Conservation (phyloP, 495 filamentous ascomycete species). For the Penicilliopsis zonata region DNA sequence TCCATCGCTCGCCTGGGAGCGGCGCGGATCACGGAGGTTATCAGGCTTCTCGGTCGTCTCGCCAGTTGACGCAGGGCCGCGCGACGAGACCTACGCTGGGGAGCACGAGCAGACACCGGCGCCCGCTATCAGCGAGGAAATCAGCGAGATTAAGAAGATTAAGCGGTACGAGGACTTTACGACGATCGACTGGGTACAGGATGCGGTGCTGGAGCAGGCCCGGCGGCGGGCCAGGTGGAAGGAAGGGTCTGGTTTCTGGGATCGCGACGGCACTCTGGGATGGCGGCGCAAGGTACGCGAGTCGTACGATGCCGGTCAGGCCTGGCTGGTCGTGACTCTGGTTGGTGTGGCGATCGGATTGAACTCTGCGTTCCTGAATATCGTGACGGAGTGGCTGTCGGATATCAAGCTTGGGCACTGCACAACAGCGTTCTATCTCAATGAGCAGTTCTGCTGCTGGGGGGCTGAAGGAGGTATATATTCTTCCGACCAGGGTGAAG, state of each 20-base stretch:
- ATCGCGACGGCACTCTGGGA: slow-evolving; percentile 55
- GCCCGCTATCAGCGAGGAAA: slow-evolving; percentile 79
- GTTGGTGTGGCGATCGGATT: slow-evolving; percentile 87
- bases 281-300: slow-evolving; percentile 78
- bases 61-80: slow-evolving; percentile 43
- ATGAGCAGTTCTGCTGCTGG: slow-evolving; percentile 98
- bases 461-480: slow-evolving; percentile 70
- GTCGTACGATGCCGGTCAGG: slow-evolving; percentile 91
- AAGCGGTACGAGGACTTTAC: slow-evolving; percentile 97
- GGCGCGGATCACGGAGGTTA: slow-evolving; percentile 52
- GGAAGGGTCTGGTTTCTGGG: slow-evolving; percentile 64
- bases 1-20: slow-evolving; percentile 41
- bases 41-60: slow-evolving; percentile 58
- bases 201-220: slow-evolving; percentile 83
- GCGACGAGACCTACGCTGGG: slow-evolving; percentile 14
- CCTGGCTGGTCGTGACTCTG: slow-evolving; percentile 94
- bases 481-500: not conserved
- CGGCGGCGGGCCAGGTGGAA: slow-evolving; percentile 64
- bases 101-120: slow-evolving; percentile 26
- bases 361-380: slow-evolving; percentile 89
- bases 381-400: slow-evolving; percentile 92
- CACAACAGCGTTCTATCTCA: slow-evolving; percentile 90
- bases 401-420: slow-evolving; percentile 94
- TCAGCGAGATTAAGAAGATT: slow-evolving; percentile 77
- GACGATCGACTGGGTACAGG: slow-evolving; percentile 98